Conservation (phyloP, 2,329 filamentous ascomycete species). For the Magnaporthiopsis rhizophila region DNA sequence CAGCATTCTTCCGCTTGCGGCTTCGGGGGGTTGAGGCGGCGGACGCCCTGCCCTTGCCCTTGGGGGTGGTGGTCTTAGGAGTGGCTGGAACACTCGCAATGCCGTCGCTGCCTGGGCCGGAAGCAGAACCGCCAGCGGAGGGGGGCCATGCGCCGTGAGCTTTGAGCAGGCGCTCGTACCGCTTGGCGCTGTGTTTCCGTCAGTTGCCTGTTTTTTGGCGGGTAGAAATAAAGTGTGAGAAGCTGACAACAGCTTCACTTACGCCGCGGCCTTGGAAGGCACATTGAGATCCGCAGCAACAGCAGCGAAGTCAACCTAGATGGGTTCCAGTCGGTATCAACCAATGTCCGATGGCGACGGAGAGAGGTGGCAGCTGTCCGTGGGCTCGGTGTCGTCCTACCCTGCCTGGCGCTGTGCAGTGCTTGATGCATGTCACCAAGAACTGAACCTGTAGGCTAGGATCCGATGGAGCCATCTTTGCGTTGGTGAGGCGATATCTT, state of each 20-base stretch:
- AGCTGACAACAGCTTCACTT: constrained; percentile 28
- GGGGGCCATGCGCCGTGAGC: constrained; percentile 13
- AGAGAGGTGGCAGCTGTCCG: no score
- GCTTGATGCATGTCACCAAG: constrained; percentile 56
- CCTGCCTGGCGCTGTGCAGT: constrained; percentile 48
- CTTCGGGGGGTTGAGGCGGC: neutral
- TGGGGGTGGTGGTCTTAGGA: neutral
- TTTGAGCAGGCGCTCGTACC: constrained; percentile 51
- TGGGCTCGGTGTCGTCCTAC: constrained; percentile 28
- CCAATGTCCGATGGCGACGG: neutral
- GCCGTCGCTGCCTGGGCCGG: neutral
- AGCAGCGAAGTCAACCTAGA: constrained; percentile 54
- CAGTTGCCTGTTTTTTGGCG: neutral
- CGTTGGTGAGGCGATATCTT: constrained; percentile 5
- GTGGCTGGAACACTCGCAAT: neutral
- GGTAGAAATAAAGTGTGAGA: neutral
- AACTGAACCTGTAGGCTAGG: constrained; percentile 55
- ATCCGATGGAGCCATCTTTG: constrained; percentile 42
- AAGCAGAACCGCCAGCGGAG: no score
- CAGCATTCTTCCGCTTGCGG: neutral
- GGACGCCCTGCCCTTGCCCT: constrained; percentile 1
- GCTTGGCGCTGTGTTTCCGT: constrained; percentile 45
- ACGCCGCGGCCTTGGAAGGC: constrained; percentile 61
- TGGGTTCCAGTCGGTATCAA: neutral
- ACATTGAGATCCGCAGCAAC: constrained; percentile 59